Percentiles rank a stretch among this genome's conserved stretches.
These are phyloP conservation scores for Mycena indigotica DNA, from an alignment of 768 basidiomycete genomes.

Conservation along the genomic window DNA sequence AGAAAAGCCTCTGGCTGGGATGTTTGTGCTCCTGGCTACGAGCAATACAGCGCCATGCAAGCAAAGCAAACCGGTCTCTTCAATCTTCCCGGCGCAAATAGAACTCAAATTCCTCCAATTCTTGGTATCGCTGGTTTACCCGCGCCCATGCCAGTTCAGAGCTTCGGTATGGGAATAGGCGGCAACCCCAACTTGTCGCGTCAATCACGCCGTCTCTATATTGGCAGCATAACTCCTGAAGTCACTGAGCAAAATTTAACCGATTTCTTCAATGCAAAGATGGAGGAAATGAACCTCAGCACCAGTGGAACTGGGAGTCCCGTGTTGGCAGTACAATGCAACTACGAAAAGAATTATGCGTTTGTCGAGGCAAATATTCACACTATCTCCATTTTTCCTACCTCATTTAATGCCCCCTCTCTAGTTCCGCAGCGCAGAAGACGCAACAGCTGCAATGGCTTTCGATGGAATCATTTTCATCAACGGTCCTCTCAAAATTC, in stretches of 20 bases:
- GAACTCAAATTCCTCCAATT: conserved; percentile 84
- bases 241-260: conserved; percentile 91
- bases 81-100: conserved; percentile 93
- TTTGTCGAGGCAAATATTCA: conserved; percentile 80
- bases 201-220: conserved; percentile 93
- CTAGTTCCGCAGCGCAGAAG: conserved; percentile 97
- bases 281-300: conserved; percentile 89
- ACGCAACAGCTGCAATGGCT: conserved; percentile 94
- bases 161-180: conserved; percentile 84
- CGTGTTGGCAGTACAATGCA: conserved; percentile 91
- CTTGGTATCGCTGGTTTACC: conserved; percentile 80
- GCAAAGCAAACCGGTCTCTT: conserved; percentile 99
- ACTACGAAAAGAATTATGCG: conserved; percentile 98
- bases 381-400: not conserved
- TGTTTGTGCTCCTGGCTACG: conserved; percentile 92
- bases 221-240: conserved; percentile 93
- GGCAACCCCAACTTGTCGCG: conserved; percentile 88
- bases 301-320: conserved; percentile 86
- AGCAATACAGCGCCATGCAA: conserved; percentile 91
- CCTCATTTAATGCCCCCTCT: conserved; percentile 14
- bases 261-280: conserved; percentile 95
- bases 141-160: conserved; percentile 80
- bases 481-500: conserved; percentile 94
- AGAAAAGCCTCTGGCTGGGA: conserved; percentile 95
- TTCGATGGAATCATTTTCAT: conserved; percentile 98